phyloP scores from a whole-genome alignment of 441 rosid genomes.

The Populus hybrid region DNA sequence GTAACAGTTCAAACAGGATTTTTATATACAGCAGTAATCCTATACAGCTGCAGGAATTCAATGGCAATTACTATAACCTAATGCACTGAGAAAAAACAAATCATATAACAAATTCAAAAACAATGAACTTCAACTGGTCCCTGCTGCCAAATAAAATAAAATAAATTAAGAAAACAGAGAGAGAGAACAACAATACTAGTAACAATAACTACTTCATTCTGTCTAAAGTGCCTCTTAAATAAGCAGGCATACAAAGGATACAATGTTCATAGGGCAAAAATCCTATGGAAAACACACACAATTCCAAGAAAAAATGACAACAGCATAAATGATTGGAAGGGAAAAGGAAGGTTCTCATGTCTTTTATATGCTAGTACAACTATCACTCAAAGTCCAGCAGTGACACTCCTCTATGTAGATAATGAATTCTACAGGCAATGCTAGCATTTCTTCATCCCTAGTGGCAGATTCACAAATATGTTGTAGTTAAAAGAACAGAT shows the following conservation, averaged over 20 bases:
- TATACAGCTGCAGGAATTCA: background rate
- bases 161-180: no score
- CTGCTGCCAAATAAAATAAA: background rate
- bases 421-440: background rate
- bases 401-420: background rate
- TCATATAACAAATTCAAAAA: background rate
- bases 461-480: background rate
- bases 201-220: background rate
- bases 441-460: no score
- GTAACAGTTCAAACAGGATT: background rate
- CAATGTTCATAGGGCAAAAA: background rate
- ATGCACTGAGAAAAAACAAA: background rate
- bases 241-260: background rate
- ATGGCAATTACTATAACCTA: background rate
- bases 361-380: background rate
- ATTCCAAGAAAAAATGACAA: background rate
- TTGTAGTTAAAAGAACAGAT: no score
- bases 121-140: background rate
- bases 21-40: background rate
- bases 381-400: background rate
- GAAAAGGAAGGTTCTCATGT: background rate
- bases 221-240: background rate
- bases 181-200: no score
- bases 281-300: background rate
- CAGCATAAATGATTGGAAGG: background rate